Percentiles rank a stretch among this genome's conserved stretches.
Evolutionary conservation across 208 protist genomes (phyloP).

Genomic region (Porcisia hertigi): DNA sequence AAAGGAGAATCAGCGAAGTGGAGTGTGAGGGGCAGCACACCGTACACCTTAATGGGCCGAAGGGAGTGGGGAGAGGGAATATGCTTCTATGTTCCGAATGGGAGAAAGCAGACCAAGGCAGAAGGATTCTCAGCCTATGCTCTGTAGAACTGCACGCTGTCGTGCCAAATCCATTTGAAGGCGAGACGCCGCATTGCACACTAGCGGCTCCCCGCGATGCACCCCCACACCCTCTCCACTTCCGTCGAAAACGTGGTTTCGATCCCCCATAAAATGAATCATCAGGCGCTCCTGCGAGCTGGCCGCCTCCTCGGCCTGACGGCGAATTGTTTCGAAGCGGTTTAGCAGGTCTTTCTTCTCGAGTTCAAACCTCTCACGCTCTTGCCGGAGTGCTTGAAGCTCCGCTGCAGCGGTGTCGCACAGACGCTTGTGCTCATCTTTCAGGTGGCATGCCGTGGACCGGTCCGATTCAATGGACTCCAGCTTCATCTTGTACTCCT

Average conservation of each 20-base stretch:
- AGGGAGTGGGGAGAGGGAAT: neutral
- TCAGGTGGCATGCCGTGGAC: conserved; percentile 48
- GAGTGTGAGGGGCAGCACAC: neutral
- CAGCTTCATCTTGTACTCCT: conserved; percentile 66
- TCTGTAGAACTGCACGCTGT: conserved; percentile 80
- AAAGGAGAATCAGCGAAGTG: neutral
- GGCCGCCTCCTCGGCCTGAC: conserved; percentile 69
- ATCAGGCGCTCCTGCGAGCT: conserved; percentile 58
- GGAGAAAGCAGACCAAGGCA: conserved; percentile 13
- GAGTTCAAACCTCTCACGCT: conserved; percentile 78
- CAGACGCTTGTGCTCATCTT: conserved; percentile 58
- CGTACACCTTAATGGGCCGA: neutral
- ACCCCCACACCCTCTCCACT: conserved; percentile 10
- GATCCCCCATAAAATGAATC: conserved; percentile 47
- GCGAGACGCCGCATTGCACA: conserved; percentile 44
- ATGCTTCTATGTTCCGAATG: neutral
- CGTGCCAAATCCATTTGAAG: conserved; percentile 82
- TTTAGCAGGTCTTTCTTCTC: conserved; percentile 77
- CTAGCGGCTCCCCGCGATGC: conserved; percentile 25
- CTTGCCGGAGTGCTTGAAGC: conserved; percentile 60
- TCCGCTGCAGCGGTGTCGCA: conserved; percentile 52
- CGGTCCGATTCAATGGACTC: conserved; percentile 73
- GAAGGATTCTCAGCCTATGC: conserved; percentile 21
- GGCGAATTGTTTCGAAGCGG: conserved; percentile 68
- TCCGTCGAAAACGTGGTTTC: conserved; percentile 16